Conservation (phyloP, 495 filamentous ascomycete genomes). For the Trichoderma orchidacearum region DNA sequence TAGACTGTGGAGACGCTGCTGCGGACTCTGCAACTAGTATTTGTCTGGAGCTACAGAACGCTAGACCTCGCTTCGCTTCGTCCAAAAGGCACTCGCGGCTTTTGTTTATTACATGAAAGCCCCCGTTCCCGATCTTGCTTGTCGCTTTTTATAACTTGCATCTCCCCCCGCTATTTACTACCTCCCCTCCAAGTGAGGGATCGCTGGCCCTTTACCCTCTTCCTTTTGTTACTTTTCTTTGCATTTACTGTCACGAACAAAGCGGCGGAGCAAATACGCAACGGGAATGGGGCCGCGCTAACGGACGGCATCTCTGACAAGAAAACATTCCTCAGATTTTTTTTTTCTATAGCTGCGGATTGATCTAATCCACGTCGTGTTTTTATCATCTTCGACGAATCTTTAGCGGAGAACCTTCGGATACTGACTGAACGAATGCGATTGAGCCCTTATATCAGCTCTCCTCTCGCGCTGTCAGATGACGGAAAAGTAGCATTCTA, state of each 20-base stretch:
- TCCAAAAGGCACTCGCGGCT: background rate
- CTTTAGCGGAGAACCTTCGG: background rate
- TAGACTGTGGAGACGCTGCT: background rate
- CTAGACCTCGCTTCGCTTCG: background rate
- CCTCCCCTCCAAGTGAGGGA: background rate
- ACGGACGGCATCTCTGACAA: background rate
- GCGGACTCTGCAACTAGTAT: background rate
- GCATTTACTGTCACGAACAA: background rate
- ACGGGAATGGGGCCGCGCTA: background rate
- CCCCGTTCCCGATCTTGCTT: background rate
- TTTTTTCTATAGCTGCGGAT: background rate
- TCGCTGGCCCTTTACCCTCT: background rate
- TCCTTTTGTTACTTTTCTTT: background rate
- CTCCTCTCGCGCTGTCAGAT: background rate
- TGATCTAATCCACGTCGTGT: background rate
- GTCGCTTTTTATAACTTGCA: background rate
- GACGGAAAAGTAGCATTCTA: background rate
- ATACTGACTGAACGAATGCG: background rate
- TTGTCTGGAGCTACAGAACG: background rate
- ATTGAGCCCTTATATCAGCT: background rate
- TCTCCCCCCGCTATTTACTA: background rate
- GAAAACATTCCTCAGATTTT: background rate
- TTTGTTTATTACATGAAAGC: background rate
- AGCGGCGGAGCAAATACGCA: background rate
- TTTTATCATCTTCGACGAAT: background rate